phyloP scores from a whole-genome alignment of 352 stramenopile genomes.

The Pythium pectinolyticum region DNA sequence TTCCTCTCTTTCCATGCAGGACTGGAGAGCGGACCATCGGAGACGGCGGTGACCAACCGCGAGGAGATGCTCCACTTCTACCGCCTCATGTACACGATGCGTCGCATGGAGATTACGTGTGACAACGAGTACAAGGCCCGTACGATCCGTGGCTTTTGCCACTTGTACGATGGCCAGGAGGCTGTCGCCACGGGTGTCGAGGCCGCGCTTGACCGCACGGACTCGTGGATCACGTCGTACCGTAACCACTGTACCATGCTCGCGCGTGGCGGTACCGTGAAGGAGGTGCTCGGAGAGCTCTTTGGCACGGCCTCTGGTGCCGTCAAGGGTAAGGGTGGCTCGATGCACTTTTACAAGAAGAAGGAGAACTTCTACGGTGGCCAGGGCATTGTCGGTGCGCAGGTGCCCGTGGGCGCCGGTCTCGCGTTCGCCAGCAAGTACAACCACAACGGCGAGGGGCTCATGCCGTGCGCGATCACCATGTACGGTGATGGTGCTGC shows the following conservation, averaged over 20 bases:
- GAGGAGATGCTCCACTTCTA: slow-evolving; percentile 97
- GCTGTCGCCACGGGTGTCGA: slow-evolving; percentile 98
- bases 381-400: slow-evolving; percentile 97
- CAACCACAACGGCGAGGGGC: slow-evolving; percentile 89
- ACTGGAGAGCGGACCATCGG: slow-evolving; percentile 66
- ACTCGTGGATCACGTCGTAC: slow-evolving; percentile 99
- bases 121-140: slow-evolving; percentile 99
- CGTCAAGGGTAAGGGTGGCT: slow-evolving; percentile 96
- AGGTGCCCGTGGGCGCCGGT: slow-evolving; percentile 97
- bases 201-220: slow-evolving; percentile 90
- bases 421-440: slow-evolving; percentile 99
- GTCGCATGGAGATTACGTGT: slow-evolving; percentile 99
- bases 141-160: slow-evolving; percentile 99
- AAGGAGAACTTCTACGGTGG: slow-evolving; percentile 98
- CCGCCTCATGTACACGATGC: slow-evolving; percentile 99
- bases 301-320: slow-evolving; percentile 93
- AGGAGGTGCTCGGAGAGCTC: slow-evolving; percentile 94
- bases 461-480: slow-evolving; percentile 93
- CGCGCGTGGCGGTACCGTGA: slow-evolving; percentile 92
- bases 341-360: slow-evolving; percentile 99
- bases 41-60: slow-evolving; percentile 85
- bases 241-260: slow-evolving; percentile 99
- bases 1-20: no score
- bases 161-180: slow-evolving; percentile 99
- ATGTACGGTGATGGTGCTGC: slow-evolving; percentile 99